phyloP scores from a whole-genome alignment of 164 flowering plant genomes.

The Stephania japonica region DNA sequence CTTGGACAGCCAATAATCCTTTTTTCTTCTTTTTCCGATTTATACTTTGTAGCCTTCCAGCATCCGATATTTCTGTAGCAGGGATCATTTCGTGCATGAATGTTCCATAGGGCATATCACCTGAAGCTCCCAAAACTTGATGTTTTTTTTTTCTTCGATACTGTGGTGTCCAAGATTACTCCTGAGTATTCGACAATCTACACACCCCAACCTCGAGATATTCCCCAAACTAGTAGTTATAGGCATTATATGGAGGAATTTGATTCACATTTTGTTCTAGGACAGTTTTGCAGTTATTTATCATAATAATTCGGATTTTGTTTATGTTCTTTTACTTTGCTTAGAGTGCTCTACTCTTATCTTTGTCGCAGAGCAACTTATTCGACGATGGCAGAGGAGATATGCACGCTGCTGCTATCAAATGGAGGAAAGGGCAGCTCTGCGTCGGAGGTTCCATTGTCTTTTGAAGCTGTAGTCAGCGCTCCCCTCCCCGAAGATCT shows the following conservation, averaged over 20 bases:
- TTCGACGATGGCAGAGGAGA: conserved; percentile 90
- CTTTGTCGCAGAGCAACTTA: conserved; percentile 57
- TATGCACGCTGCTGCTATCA: conserved; percentile 50
- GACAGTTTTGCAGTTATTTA: background rate
- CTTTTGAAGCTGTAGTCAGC: conserved; percentile 51
- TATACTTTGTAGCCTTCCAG: background rate
- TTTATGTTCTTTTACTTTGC: background rate
- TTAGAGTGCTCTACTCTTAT: background rate
- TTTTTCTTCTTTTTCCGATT: background rate
- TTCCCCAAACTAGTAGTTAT: too few species aligned
- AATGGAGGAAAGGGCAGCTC: conserved; percentile 40
- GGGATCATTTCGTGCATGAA: background rate
- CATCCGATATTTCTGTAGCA: background rate
- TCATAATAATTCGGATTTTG: background rate
- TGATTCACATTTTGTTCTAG: background rate
- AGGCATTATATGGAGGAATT: too few species aligned
- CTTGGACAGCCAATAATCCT: background rate
- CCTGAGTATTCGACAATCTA: too few species aligned
- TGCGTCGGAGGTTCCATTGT: conserved; percentile 52
- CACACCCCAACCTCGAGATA: too few species aligned
- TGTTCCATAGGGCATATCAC: background rate
- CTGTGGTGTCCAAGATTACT: too few species aligned
- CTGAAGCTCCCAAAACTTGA: background rate
- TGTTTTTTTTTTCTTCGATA: too few species aligned
- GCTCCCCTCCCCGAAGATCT: conserved; percentile 84